phyloP scores from a whole-genome alignment of 2,329 filamentous ascomycete genomes.

The Hypoxylon sp. region DNA sequence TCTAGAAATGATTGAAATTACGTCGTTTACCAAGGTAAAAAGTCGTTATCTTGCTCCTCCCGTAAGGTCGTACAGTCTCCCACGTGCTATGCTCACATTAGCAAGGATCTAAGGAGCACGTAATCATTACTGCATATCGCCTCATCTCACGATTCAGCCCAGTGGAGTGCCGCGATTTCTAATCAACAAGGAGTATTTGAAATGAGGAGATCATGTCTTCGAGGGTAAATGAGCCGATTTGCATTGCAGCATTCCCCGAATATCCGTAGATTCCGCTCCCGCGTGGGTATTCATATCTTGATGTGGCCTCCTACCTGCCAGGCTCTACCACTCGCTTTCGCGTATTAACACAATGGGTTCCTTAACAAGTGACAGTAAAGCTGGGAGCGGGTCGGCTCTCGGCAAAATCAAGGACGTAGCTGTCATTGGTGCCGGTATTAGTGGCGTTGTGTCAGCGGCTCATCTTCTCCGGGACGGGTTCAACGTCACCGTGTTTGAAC shows the following conservation, averaged over 20 bases:
- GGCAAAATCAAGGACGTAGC: conserved; percentile 61
- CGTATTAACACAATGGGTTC: conserved; percentile 40
- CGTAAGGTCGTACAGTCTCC: conserved; percentile 2
- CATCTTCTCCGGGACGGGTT: conserved; percentile 72
- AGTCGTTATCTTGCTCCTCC: conserved; percentile 12
- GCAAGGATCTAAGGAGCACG: conserved; percentile 30
- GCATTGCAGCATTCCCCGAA: conserved; percentile 6
- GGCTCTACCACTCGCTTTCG: conserved; percentile 1
- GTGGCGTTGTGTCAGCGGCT: conserved; percentile 74
- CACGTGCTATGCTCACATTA: conserved; percentile 20
- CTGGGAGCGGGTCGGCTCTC: conserved; percentile 19
- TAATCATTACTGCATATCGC: conserved; percentile 33
- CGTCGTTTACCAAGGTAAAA: not conserved
- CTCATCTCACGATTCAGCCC: conserved; percentile 23
- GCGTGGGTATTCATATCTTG: conserved; percentile 31
- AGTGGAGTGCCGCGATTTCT: conserved; percentile 26
- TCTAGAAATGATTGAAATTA: not conserved
- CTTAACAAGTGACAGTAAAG: conserved; percentile 14
- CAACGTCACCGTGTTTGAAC: conserved; percentile 74
- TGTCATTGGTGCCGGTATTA: conserved; percentile 75
- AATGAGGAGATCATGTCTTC: conserved; percentile 14
- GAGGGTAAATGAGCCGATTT: conserved; percentile 10
- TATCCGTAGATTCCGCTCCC: conserved; percentile 10
- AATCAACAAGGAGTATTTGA: conserved; percentile 30
- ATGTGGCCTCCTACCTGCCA: conserved; percentile 7